A percentile compares a stretch with the other conserved stretches of the same genome.
Evolutionary conservation across 2,329 filamentous ascomycete genomes (phyloP).

Genomic region (Penicillium expansum): DNA sequence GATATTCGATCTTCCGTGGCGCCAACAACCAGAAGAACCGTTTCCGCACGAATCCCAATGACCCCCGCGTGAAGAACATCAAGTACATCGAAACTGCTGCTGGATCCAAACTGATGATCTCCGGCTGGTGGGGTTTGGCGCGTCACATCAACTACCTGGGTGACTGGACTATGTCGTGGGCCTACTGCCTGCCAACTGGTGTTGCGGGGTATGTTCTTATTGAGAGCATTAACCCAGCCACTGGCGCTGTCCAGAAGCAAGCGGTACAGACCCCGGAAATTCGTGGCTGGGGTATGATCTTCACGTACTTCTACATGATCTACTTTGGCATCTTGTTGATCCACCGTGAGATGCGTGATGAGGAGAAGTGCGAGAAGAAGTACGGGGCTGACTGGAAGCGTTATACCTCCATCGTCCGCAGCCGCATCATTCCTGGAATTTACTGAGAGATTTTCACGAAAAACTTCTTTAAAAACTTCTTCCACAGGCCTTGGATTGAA

Average conservation of each 20-base stretch:
- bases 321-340: constrained; percentile 87
- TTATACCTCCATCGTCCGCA: constrained; percentile 80
- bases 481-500: background rate
- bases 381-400: constrained; percentile 90
- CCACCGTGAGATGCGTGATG: constrained; percentile 82
- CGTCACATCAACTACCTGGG: constrained; percentile 95
- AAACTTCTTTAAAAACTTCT: background rate
- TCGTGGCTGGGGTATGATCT: constrained; percentile 76
- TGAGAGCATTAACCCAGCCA: constrained; percentile 46
- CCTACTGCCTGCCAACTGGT: constrained; percentile 82
- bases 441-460: constrained; percentile 54
- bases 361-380: constrained; percentile 86
- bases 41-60: constrained; percentile 82
- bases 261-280: constrained; percentile 71
- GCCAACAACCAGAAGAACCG: constrained; percentile 93
- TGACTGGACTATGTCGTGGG: constrained; percentile 92
- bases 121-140: constrained; percentile 90
- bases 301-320: constrained; percentile 92
- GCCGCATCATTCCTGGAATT: constrained; percentile 77
- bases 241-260: constrained; percentile 66
- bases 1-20: constrained; percentile 91
- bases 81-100: constrained; percentile 80
- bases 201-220: constrained; percentile 75
- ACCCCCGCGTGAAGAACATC: constrained; percentile 75
- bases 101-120: constrained; percentile 75